Percentiles rank a stretch among this genome's conserved stretches.
Conservation (phyloP, 1,284 basidiomycete species). For the Marasmius sp. region DNA sequence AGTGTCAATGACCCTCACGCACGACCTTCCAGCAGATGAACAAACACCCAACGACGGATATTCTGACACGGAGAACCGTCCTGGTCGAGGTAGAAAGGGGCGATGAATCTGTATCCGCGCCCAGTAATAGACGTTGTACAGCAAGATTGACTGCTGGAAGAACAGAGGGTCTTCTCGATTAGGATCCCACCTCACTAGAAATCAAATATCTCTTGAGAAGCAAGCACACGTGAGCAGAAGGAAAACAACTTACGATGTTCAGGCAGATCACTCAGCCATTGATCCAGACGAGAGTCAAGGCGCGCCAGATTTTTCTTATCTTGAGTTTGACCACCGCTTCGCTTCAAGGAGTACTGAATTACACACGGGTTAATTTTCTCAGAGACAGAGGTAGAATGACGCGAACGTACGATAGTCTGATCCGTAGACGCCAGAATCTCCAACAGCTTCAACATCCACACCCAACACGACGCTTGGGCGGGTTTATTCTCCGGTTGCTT, state of each 20-base stretch:
- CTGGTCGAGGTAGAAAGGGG: slow-evolving; percentile 46
- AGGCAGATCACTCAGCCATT: slow-evolving; percentile 60
- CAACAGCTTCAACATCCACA: slow-evolving; percentile 3
- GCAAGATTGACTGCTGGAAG: slow-evolving; percentile 60
- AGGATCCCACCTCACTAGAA: slow-evolving; percentile 64
- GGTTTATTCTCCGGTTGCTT: neutral
- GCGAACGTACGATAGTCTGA: slow-evolving; percentile 1
- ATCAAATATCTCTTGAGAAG: neutral
- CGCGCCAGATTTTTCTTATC: slow-evolving; percentile 54
- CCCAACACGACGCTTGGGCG: slow-evolving; percentile 6
- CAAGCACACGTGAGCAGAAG: neutral
- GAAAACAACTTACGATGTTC: slow-evolving; percentile 37
- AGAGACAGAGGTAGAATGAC: neutral
- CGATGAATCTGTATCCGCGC: slow-evolving; percentile 60
- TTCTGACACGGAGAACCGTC: slow-evolving; percentile 28
- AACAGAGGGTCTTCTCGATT: slow-evolving; percentile 43
- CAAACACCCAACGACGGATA: slow-evolving; percentile 24
- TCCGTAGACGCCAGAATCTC: neutral
- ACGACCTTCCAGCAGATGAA: slow-evolving; percentile 43
- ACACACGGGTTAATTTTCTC: neutral
- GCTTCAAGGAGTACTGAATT: slow-evolving; percentile 51
- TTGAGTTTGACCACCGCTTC: slow-evolving; percentile 31
- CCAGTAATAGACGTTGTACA: slow-evolving; percentile 62
- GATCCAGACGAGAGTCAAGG: slow-evolving; percentile 55
- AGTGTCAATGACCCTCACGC: slow-evolving; percentile 46